Conservation (phyloP, 177 flowering plant species). For the Vitis hybrid region DNA sequence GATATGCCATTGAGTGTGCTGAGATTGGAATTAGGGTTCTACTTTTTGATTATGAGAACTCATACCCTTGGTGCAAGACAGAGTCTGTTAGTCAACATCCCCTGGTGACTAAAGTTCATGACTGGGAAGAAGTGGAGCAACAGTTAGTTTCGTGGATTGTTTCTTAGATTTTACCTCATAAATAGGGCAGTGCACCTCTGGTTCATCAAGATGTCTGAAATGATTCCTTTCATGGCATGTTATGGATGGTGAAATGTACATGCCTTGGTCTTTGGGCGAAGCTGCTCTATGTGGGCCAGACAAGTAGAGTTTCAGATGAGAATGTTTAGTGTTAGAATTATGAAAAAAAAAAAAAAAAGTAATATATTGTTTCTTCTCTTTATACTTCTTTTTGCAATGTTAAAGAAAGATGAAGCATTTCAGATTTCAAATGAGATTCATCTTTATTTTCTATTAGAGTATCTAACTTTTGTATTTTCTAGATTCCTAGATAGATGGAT, state of each 20-base stretch:
- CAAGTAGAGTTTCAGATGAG: neutral
- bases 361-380: neutral
- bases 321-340: neutral
- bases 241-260: neutral
- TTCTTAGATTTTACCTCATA: constrained; percentile 17
- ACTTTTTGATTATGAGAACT: constrained; percentile 80
- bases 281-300: neutral
- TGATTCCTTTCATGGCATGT: neutral
- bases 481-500: too few species aligned
- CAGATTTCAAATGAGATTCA: too few species aligned
- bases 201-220: neutral
- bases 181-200: neutral
- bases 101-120: constrained; percentile 72
- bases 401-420: too few species aligned
- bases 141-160: constrained; percentile 42
- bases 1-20: constrained; percentile 83
- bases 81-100: constrained; percentile 58
- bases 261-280: neutral
- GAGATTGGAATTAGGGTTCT: constrained; percentile 72
- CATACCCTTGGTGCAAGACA: constrained; percentile 84
- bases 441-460: too few species aligned
- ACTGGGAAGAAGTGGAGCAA: constrained; percentile 82
- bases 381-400: neutral
- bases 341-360: neutral
- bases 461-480: too few species aligned